Evolutionary conservation across 805 yeast genomes (phyloP).

Genomic region (Spathaspora passalidarum): DNA sequence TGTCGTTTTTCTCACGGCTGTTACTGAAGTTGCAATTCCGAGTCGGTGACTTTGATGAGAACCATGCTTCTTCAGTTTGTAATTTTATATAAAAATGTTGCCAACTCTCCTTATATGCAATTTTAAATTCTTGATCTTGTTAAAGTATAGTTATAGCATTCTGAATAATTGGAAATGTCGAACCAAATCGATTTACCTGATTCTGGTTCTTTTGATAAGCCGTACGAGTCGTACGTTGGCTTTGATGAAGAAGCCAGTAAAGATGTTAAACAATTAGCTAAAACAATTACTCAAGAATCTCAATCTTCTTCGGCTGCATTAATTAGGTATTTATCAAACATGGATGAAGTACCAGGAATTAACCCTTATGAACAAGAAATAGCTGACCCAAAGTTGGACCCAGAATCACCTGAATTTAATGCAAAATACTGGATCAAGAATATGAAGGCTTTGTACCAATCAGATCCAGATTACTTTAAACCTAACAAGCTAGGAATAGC

Average conservation of each 20-base stretch:
- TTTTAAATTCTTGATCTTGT: too few relatives aligned
- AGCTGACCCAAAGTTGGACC: constrained; percentile 46
- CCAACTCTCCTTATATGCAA: too few relatives aligned
- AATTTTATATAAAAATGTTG: too few relatives aligned
- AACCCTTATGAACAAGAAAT: constrained; percentile 25
- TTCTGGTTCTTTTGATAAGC: too few relatives aligned
- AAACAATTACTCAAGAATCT: constrained; percentile 28
- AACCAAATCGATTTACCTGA: too few relatives aligned
- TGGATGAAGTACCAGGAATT: constrained; percentile 51
- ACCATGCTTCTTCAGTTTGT: too few relatives aligned
- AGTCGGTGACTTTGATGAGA: too few relatives aligned
- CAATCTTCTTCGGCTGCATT: constrained; percentile 12
- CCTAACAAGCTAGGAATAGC: constrained; percentile 58
- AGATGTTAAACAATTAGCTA: constrained; percentile 40
- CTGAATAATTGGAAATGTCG: too few relatives aligned
- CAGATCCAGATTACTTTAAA: constrained; percentile 60
- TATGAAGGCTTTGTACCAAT: constrained; percentile 47
- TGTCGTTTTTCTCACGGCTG: too few relatives aligned
- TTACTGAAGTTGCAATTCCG: too few relatives aligned
- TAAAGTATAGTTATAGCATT: too few relatives aligned
- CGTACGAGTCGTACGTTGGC: constrained; percentile 19
- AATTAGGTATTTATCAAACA: constrained; percentile 44
- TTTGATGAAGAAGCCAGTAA: constrained; percentile 29
- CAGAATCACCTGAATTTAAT: constrained; percentile 52
- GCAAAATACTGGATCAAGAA: constrained; percentile 68